These are phyloP conservation scores for Sporisorium exsertum DNA, from an alignment of 1,284 basidiomycete species.

Conservation along the genomic window DNA sequence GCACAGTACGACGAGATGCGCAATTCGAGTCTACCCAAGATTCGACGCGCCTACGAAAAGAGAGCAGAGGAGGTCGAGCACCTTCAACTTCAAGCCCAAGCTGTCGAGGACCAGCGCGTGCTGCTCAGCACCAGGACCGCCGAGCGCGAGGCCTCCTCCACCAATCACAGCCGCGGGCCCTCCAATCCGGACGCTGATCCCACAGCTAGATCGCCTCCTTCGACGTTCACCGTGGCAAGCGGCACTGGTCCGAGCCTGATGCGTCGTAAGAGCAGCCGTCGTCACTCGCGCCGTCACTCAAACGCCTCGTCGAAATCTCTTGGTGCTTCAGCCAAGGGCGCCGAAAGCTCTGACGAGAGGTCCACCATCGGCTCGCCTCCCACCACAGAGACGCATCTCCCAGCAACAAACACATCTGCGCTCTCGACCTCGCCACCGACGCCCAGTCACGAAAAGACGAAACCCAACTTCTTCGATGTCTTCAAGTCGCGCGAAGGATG, in stretches of 20 bases:
- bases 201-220: constrained; percentile 15
- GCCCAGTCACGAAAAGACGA: constrained; percentile 30
- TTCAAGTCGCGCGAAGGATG: constrained; percentile 63
- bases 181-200: constrained; percentile 27
- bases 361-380: constrained; percentile 37
- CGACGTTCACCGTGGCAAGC: constrained; percentile 10
- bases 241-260: constrained; percentile 9
- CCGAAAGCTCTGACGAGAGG: constrained; percentile 33
- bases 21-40: constrained; percentile 52
- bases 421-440: constrained; percentile 29
- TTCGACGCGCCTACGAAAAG: constrained; percentile 60
- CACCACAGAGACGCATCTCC: constrained; percentile 14
- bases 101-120: constrained; percentile 63
- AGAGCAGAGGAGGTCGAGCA: constrained; percentile 64
- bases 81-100: constrained; percentile 60
- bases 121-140: constrained; percentile 48
- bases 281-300: constrained; percentile 34
- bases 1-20: constrained; percentile 65
- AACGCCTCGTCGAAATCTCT: constrained; percentile 29
- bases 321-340: constrained; percentile 14
- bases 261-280: constrained; percentile 40
- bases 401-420: constrained; percentile 1
- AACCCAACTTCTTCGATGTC: constrained; percentile 57
- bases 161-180: constrained; percentile 10
- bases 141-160: constrained; percentile 17